A percentile compares a stretch with the other conserved stretches of the same genome.
phyloP scores from a whole-genome alignment of 768 basidiomycete genomes.

The Amanita rubescens region DNA sequence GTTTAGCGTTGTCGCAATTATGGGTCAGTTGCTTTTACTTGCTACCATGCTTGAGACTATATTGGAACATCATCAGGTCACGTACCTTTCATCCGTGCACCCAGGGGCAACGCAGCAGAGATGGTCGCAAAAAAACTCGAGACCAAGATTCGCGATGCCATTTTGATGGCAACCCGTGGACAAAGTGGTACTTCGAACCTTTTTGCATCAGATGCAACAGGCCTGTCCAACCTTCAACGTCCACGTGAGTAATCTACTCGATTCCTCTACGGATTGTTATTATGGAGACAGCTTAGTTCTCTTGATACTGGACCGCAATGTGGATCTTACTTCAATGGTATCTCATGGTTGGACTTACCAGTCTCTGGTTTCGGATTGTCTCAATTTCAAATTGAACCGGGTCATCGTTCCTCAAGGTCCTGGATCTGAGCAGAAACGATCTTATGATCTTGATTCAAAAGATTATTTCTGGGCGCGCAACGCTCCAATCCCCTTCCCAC shows the following conservation, averaged over 20 bases:
- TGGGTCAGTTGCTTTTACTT: slow-evolving; percentile 44
- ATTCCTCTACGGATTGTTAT: neutral
- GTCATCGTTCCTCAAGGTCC: slow-evolving; percentile 65
- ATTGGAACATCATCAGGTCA: slow-evolving; percentile 49
- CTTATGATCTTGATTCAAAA: slow-evolving; percentile 95
- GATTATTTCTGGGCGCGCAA: slow-evolving; percentile 99
- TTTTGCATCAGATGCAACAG: slow-evolving; percentile 76
- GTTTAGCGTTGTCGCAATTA: slow-evolving; percentile 85
- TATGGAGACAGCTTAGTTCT: slow-evolving; percentile 50
- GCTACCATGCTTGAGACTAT: neutral
- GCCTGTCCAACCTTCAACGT: slow-evolving; percentile 78
- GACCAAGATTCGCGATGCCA: slow-evolving; percentile 79
- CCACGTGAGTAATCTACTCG: slow-evolving; percentile 51
- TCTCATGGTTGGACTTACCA: slow-evolving; percentile 99
- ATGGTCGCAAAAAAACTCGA: slow-evolving; percentile 99
- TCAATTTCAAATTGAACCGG: slow-evolving; percentile 94
- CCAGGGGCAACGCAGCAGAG: slow-evolving; percentile 94
- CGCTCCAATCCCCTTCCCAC: slow-evolving; percentile 93
- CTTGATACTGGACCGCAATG: slow-evolving; percentile 88
- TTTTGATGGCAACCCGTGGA: slow-evolving; percentile 62
- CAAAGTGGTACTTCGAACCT: slow-evolving; percentile 41
- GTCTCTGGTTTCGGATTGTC: slow-evolving; percentile 93
- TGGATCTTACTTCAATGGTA: slow-evolving; percentile 89
- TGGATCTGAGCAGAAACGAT: slow-evolving; percentile 57
- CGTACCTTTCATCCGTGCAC: slow-evolving; percentile 91